phyloP scores from a whole-genome alignment of 2,329 filamentous ascomycete genomes.

The Colletotrichum cordylinicola region DNA sequence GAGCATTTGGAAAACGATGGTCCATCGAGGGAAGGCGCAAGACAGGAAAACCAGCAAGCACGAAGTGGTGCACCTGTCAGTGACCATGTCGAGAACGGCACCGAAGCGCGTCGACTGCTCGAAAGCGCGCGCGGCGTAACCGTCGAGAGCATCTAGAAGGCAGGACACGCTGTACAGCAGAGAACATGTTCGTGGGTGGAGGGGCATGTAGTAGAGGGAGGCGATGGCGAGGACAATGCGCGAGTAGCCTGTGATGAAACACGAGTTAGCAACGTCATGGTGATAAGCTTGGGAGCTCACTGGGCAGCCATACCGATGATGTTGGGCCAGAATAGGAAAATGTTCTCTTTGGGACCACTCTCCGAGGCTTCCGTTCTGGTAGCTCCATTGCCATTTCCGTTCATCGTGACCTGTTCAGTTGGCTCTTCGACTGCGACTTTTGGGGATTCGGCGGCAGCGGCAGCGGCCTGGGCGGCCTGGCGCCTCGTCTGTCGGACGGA shows the following conservation, averaged over 20 bases:
- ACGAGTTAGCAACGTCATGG: background rate
- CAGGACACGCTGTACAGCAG: conserved; percentile 92
- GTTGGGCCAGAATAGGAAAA: conserved; percentile 83
- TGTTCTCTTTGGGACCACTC: conserved; percentile 66
- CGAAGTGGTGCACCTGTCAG: conserved; percentile 94
- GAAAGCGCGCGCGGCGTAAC: conserved; percentile 80
- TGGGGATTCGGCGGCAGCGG: conserved; percentile 1
- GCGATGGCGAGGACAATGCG: conserved; percentile 84
- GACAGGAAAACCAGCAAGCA: conserved; percentile 95
- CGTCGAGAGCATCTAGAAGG: conserved; percentile 93
- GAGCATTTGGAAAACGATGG: conserved; percentile 90
- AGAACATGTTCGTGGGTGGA: conserved; percentile 95
- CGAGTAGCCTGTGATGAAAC: conserved; percentile 65
- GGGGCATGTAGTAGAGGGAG: conserved; percentile 98
- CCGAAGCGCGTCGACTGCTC: conserved; percentile 96
- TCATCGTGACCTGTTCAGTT: conserved; percentile 33
- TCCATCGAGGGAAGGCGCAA: conserved; percentile 92
- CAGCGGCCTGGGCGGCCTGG: conserved; percentile 39
- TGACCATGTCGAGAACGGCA: conserved; percentile 98
- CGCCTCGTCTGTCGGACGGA: conserved; percentile 43
- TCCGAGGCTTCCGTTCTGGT: conserved; percentile 38
- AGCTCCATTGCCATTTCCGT: conserved; percentile 51
- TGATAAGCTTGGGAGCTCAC: background rate
- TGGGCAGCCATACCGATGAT: conserved; percentile 68
- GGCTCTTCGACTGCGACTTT: background rate